These are phyloP conservation scores for Phytophthora europaea DNA, from an alignment of 352 stramenopile species.

Conservation along the genomic window DNA sequence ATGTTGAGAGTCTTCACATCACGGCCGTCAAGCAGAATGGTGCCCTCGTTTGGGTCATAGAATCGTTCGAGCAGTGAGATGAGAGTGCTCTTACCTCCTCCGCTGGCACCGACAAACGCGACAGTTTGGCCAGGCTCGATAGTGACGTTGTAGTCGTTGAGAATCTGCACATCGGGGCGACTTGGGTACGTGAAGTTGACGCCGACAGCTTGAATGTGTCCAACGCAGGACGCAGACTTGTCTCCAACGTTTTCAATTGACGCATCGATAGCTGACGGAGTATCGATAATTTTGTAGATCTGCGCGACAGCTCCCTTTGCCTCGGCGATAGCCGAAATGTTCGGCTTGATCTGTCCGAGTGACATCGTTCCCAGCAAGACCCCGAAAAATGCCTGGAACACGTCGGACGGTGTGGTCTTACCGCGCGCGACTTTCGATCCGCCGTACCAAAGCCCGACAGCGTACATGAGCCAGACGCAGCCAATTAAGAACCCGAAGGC, in stretches of 20 bases:
- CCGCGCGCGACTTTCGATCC: conserved; percentile 27
- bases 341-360: conserved; percentile 57
- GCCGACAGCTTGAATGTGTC: conserved; percentile 54
- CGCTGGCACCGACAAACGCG: conserved; percentile 42
- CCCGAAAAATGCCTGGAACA: conserved; percentile 64
- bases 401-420: conserved; percentile 24
- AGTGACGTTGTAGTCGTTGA: conserved; percentile 45
- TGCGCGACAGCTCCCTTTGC: conserved; percentile 45
- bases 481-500: conserved; percentile 38
- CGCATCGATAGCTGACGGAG: conserved; percentile 56
- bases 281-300: conserved; percentile 66
- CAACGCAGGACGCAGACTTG: conserved; percentile 36
- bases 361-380: conserved; percentile 53
- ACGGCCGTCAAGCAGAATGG: conserved; percentile 83
- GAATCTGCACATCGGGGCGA: conserved; percentile 47
- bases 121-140: conserved; percentile 48
- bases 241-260: conserved; percentile 36
- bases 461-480: conserved; percentile 60
- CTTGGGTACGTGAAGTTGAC: conserved; percentile 82
- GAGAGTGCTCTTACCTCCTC: conserved; percentile 57
- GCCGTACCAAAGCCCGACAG: conserved; percentile 61
- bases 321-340: conserved; percentile 51
- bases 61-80: conserved; percentile 82
- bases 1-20: conserved; percentile 86
- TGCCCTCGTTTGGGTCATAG: conserved; percentile 85